These are phyloP conservation scores for Sordariomycetes sp. DNA, from an alignment of 2,329 filamentous ascomycete genomes.

Conservation along the genomic window DNA sequence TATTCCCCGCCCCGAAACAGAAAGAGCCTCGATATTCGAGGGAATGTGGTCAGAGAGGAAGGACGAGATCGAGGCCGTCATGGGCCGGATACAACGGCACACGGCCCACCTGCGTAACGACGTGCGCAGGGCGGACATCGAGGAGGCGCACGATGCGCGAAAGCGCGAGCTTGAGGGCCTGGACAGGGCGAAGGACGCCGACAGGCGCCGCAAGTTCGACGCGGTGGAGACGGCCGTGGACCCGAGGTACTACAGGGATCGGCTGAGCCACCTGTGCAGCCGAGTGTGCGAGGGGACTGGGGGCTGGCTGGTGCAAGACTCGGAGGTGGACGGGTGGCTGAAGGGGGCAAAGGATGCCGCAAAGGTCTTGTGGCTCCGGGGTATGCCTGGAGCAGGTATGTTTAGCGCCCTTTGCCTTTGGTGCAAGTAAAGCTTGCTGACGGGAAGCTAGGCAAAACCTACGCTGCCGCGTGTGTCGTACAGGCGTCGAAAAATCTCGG, in stretches of 20 bases:
- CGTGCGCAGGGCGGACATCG: not conserved
- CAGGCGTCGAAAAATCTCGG: not conserved
- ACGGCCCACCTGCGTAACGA: not conserved
- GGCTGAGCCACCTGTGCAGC: not conserved
- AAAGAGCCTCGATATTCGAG: not conserved
- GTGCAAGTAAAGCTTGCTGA: too few relatives aligned
- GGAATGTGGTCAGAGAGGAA: not conserved
- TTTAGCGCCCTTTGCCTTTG: too few relatives aligned
- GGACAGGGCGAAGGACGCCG: not conserved
- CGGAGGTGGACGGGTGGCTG: not conserved
- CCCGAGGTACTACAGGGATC: not conserved
- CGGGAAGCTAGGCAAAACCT: not conserved
- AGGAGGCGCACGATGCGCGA: not conserved
- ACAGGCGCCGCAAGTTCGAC: not conserved
- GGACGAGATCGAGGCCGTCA: not conserved
- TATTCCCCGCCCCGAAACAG: not conserved
- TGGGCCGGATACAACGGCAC: not conserved
- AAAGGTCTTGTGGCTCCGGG: not conserved
- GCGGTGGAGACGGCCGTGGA: not conserved
- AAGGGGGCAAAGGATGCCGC: not conserved
- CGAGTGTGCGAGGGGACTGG: not conserved
- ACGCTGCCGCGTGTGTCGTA: not conserved
- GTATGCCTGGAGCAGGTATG: not conserved
- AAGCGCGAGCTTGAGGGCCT: not conserved
- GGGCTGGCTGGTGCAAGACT: not conserved